Evolutionary conservation across 345 rosid species (phyloP).

Genomic region (Microthlaspi erraticum): DNA sequence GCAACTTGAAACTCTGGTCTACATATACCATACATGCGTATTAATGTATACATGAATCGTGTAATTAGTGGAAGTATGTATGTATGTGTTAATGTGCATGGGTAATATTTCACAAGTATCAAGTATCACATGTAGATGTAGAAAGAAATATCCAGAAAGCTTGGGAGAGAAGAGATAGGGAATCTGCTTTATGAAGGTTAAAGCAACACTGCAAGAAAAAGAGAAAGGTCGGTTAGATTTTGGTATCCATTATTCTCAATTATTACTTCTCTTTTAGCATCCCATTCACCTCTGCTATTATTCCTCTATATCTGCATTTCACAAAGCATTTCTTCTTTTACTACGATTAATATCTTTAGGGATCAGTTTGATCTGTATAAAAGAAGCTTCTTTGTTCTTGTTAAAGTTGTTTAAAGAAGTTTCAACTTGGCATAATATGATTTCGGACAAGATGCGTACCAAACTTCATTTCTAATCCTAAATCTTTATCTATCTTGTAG

Average conservation of each 20-base stretch:
- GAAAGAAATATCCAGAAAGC: constrained; percentile 24
- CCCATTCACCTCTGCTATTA: constrained; percentile 19
- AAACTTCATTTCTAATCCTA: constrained; percentile 14
- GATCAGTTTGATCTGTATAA: neutral
- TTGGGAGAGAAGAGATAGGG: constrained; percentile 39
- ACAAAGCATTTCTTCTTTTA: constrained; percentile 1
- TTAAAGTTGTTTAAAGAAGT: constrained; percentile 4
- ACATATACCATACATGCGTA: neutral
- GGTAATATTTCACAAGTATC: neutral
- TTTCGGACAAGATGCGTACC: constrained; percentile 2
- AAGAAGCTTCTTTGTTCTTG: neutral
- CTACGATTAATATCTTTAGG: neutral
- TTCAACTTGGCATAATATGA: constrained; percentile 21
- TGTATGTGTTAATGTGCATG: constrained; percentile 2
- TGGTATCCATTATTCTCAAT: constrained; percentile 34
- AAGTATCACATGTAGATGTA: neutral
- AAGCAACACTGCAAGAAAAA: constrained; percentile 17
- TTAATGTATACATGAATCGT: neutral
- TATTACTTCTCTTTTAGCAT: constrained; percentile 30
- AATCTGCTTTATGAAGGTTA: constrained; percentile 34
- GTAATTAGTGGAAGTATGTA: neutral
- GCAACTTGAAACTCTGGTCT: constrained; percentile 9
- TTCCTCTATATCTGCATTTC: constrained; percentile 13
- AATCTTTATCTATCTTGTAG: neutral
- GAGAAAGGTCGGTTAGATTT: constrained; percentile 28